Percentiles rank a stretch among this genome's conserved stretches.
Conservation (phyloP, 148 eudicot species). For the Rhododendron griersonianum region DNA sequence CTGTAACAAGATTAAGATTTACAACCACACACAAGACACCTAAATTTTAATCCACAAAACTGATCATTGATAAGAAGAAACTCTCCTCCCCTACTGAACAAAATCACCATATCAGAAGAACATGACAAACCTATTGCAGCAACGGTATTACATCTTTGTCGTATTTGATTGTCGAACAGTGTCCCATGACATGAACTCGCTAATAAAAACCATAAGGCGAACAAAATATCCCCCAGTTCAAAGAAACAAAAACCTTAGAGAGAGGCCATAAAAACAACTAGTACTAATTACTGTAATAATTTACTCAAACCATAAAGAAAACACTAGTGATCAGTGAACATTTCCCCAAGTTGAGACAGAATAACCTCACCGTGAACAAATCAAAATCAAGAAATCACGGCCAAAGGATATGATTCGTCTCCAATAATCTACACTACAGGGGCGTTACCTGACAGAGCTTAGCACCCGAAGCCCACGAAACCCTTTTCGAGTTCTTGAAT, state of each 20-base stretch:
- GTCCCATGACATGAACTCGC: background rate
- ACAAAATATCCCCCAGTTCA: background rate
- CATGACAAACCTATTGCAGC: background rate
- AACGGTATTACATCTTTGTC: background rate
- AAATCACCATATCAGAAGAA: background rate
- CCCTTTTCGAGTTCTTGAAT: slow-evolving; percentile 19
- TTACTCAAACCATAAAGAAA: slow-evolving; percentile 1
- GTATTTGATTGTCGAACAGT: background rate
- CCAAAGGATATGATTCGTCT: background rate
- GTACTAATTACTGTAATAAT: background rate
- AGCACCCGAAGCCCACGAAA: slow-evolving; percentile 33
- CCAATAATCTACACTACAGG: background rate
- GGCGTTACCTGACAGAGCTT: slow-evolving; percentile 32
- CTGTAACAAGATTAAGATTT: background rate
- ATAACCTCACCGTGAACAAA: background rate
- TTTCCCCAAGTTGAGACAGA: background rate
- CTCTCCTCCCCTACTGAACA: background rate
- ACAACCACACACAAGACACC: background rate
- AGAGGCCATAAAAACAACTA: background rate
- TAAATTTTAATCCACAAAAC: background rate
- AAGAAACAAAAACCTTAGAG: background rate
- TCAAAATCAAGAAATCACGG: background rate
- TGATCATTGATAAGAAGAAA: background rate
- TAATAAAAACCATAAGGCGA: background rate
- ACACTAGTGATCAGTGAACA: background rate